Evolutionary conservation across 116 monocot species (phyloP).

Genomic region (Dioscorea cayenensis): DNA sequence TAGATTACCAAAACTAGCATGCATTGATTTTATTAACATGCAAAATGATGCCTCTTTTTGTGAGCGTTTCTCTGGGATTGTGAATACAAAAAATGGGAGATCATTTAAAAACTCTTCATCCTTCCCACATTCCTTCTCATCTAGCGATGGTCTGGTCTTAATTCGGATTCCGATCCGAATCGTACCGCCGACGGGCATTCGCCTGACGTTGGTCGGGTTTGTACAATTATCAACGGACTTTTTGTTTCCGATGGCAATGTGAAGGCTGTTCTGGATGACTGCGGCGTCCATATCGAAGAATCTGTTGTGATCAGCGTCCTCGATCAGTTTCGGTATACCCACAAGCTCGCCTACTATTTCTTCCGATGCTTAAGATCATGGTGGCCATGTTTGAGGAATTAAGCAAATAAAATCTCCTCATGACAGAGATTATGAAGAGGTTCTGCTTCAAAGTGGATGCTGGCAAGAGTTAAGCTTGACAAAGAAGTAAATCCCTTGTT

Average conservation of each 20-base stretch:
- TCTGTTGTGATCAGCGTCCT: constrained; percentile 49
- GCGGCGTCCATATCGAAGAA: constrained; percentile 13
- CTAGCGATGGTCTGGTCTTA: too few relatives aligned
- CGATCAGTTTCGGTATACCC: constrained; percentile 54
- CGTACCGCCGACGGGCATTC: neutral
- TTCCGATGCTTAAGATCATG: constrained; percentile 83
- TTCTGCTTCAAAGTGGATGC: constrained; percentile 36
- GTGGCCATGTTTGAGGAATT: constrained; percentile 51
- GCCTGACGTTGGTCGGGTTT: constrained; percentile 32
- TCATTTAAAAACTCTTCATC: too few relatives aligned
- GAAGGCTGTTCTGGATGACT: constrained; percentile 61
- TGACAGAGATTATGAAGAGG: constrained; percentile 59
- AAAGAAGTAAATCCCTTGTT: constrained; percentile 69
- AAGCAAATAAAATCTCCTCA: constrained; percentile 34
- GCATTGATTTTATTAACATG: too few relatives aligned
- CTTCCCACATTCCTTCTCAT: too few relatives aligned
- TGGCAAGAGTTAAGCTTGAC: constrained; percentile 54
- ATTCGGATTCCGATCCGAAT: too few relatives aligned
- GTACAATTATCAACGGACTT: constrained; percentile 50
- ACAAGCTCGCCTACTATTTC: constrained; percentile 64
- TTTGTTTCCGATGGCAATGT: constrained; percentile 59
- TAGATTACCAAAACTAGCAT: too few relatives aligned
- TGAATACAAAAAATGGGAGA: too few relatives aligned
- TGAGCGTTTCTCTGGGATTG: too few relatives aligned
- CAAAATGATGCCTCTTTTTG: too few relatives aligned